Base-by-base conservation (phyloP, 2,329 filamentous ascomycete genomes). In the Fusarium sacchari region DNA sequence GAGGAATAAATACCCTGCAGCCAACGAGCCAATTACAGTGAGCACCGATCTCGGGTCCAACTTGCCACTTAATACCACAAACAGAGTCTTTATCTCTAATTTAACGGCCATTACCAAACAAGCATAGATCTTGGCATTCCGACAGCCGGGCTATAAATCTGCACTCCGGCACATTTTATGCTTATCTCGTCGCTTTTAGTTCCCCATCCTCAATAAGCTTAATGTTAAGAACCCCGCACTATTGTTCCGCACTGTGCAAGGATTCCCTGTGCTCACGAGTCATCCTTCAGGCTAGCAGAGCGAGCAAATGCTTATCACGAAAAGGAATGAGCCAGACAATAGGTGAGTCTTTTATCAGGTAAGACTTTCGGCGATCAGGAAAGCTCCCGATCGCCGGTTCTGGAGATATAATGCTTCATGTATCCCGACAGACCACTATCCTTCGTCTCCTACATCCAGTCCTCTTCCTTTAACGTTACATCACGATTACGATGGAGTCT, bases 61-160 rank as follows among this genome's bases (percentile, higher is more conserved):
- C 18, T 9, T n/a, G n/a, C n/a, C n/a, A n/a, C n/a, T n/a, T n/a
- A n/a, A 14, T 22, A 9, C 20, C 0, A 18, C 7, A n/a, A n/a
- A 47, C 11, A 39, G 13, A 1, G 5, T 50, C 11, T 24, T 32
- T 3, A 2, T 18, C 11, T n/a, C 3, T 34, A 3, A 18, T 13
- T 11, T 3, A 24, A 50, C 11, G 11, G 1, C 8, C 0, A 18
- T 50, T 20, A 18, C 5, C 11, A 5, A 24, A 24, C 3, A 20
- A 14, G 5, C 7, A 34, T 50, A 24, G 82, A 82, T 11, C 53
- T 26, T 43, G 17, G 12, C 6, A 34, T 5, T 17, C 1, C 0
- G 6, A 18, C 15, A 26, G 17, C 12, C n/a, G 17, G 28, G 9
- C 7, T 2, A 3, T 2, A 26, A 6, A 34, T 26, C 13, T 44